Evolutionary conservation across 1,284 basidiomycete species (phyloP).

Genomic region (Ustilago loliicola): DNA sequence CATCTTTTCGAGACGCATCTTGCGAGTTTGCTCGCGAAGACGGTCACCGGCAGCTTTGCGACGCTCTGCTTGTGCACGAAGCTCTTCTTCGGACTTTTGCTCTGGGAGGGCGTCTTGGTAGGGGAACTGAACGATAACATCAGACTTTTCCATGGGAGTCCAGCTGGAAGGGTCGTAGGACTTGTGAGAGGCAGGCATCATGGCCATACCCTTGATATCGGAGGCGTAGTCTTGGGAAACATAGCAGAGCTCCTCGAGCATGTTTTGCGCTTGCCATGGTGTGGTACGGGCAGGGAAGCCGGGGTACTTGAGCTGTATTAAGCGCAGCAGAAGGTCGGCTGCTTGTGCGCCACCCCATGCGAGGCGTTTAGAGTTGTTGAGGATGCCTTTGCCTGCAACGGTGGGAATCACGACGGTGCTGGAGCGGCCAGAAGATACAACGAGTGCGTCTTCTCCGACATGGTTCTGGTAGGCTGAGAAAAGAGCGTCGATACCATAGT

Average conservation of each 20-base stretch:
- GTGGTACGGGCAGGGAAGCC: conserved; percentile 79
- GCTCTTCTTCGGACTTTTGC: conserved; percentile 92
- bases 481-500: conserved; percentile 90
- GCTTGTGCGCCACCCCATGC: conserved; percentile 93
- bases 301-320: conserved; percentile 95
- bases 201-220: conserved; percentile 74
- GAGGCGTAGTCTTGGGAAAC: conserved; percentile 83
- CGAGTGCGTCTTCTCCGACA: conserved; percentile 57
- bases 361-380: conserved; percentile 75
- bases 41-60: conserved; percentile 86
- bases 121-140: conserved; percentile 69
- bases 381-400: conserved; percentile 56
- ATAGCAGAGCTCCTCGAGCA: conserved; percentile 88
- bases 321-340: conserved; percentile 89
- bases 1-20: conserved; percentile 80
- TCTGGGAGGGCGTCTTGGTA: conserved; percentile 74
- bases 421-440: conserved; percentile 61
- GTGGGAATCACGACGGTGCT: conserved; percentile 66
- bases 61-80: conserved; percentile 82
- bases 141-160: conserved; percentile 72
- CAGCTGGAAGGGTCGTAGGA: conserved; percentile 77
- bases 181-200: conserved; percentile 75
- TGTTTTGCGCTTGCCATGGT: conserved; percentile 78
- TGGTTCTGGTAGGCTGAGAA: conserved; percentile 82
- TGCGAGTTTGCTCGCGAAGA: conserved; percentile 92